Evolutionary conservation across 768 basidiomycete genomes (phyloP), one percentile per base, ranked within the genome.

Genomic region (Ramaria sp.): DNA sequence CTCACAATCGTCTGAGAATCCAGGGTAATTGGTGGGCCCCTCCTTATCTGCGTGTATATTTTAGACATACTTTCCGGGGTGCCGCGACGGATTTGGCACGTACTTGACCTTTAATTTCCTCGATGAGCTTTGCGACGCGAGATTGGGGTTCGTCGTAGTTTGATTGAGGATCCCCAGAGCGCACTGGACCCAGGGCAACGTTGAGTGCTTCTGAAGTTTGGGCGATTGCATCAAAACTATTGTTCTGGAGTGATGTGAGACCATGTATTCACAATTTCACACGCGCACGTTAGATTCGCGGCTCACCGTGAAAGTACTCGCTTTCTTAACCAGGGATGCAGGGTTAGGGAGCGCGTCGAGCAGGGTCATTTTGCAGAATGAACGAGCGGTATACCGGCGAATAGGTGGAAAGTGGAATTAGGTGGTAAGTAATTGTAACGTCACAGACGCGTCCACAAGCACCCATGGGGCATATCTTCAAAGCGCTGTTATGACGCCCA

Each of bases 41-140:
- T 56, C 34, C 50, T 51, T 30, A 57, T 37, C 55, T 57, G 53
- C 50, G 12, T n/a, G 1, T 2, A 13, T 19, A 41, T 9, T 41
- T 3, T 3, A n/a, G 7, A 39, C 38, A 7, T 49, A 9, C 5
- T 54, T 27, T 24, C 4, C n/a, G 17, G 4, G n/a, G 1, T n/a
- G 12, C 13, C 13, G 43, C 15, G 19, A 4, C 22, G 10, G n/a
- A 27, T 27, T 41, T 41, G n/a, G 3, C 46, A 57, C 55, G 4
- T 20, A 57, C 55, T 39, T 52, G 55, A 57, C 24, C 49, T 38
- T 51, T 57, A n/a, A 52, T 39, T n/a, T 57, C 45, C 7, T 47
- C 55, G n/a, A 57, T 51, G n/a, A 57, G 19, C 48, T 50, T 57
- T 37, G 48, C n/a, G 12, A 39, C 50, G 20, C 27, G 30, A 9